phyloP scores from a whole-genome alignment of 257 asterid genomes.

The Pogostemon cablin region DNA sequence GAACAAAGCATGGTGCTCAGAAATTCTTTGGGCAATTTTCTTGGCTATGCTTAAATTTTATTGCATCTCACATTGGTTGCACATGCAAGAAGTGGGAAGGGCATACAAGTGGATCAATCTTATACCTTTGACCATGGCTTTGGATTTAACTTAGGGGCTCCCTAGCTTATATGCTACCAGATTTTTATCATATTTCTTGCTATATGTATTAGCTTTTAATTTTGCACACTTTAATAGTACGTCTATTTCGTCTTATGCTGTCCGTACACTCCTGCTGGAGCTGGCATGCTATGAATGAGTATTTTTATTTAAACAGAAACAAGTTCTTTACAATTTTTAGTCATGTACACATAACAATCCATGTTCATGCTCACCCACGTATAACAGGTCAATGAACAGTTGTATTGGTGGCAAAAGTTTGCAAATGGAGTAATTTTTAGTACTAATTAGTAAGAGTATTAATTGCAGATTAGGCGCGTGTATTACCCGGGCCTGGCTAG shows the following conservation, averaged over 20 bases:
- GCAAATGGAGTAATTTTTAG: not conserved
- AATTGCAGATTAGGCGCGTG: constrained; percentile 72
- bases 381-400: not conserved
- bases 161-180: no score
- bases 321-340: not conserved
- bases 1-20: constrained; percentile 8
- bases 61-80: no score
- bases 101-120: no score
- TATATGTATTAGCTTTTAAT: not conserved
- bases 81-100: no score
- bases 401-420: not conserved
- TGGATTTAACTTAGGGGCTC: no score
- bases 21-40: not conserved
- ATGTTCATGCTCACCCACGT: not conserved
- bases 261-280: not conserved
- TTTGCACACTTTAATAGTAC: not conserved
- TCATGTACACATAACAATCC: not conserved
- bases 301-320: not conserved
- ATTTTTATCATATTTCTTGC: constrained; percentile 4
- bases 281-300: not conserved
- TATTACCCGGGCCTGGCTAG: constrained; percentile 91
- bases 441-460: no score
- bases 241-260: not conserved
- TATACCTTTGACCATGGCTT: no score
- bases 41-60: not conserved